These are phyloP conservation scores for Aspergillus japonicus DNA, from an alignment of 2,329 filamentous ascomycete species.

Conservation along the genomic window DNA sequence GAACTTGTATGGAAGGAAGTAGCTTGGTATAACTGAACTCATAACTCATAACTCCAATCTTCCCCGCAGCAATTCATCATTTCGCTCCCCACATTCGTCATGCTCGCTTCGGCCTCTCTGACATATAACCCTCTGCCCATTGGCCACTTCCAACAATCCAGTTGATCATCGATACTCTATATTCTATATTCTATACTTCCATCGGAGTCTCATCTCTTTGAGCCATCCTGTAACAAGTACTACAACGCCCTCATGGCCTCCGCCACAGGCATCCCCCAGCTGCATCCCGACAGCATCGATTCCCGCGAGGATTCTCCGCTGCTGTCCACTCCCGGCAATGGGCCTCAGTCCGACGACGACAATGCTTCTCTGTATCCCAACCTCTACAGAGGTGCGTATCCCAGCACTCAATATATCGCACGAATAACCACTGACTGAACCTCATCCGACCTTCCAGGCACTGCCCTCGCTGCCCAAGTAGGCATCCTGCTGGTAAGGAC, in stretches of 20 bases:
- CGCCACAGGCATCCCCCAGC: constrained; percentile 64
- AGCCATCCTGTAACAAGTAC: too few species aligned
- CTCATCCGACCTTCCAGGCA: constrained; percentile 55
- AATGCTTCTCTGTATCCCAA: constrained; percentile 66
- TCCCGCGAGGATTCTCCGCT: constrained; percentile 66
- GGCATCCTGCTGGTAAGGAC: constrained; percentile 66
- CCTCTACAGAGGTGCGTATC: constrained; percentile 66
- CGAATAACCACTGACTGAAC: too few species aligned
- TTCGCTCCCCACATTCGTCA: background rate
- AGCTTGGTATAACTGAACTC: too few species aligned
- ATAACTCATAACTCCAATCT: background rate
- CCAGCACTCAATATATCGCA: background rate
- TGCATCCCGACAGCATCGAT: constrained; percentile 40
- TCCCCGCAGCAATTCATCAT: background rate
- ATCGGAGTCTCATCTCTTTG: too few species aligned
- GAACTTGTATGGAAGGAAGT: too few species aligned
- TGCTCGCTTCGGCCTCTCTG: background rate
- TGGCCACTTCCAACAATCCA: background rate
- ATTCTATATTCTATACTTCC: too few species aligned
- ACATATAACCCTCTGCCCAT: background rate
- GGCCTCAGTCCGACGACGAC: constrained; percentile 60
- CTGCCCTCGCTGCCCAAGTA: constrained; percentile 74
- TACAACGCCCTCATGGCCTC: constrained; percentile 59
- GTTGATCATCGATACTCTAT: too few species aligned
- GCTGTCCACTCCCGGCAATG: constrained; percentile 70